Evolutionary conservation across 768 basidiomycete species (phyloP), one percentile per base, ranked within the genome.

Genomic region (Termitomyces sp.): DNA sequence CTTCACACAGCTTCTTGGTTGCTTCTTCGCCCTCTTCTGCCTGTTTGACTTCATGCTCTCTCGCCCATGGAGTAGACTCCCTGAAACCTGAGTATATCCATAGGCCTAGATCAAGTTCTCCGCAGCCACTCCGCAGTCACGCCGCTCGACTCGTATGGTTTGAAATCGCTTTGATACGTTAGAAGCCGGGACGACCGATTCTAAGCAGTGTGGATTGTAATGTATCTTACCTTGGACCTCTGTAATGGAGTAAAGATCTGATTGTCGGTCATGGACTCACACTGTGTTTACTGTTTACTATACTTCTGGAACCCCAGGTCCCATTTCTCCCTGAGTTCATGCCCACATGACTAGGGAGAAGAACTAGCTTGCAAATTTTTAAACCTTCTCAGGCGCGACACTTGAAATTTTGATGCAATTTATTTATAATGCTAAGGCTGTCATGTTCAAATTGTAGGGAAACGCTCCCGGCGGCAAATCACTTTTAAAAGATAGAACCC

Each of bases 391-490:
- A 55, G 35, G 26, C 26, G 28, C 28, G 1, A 22, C 26, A 34
- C 53, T 48, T 40, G 45, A 49, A 55, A 50, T 41, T 14, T 51
- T 42, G 49, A 54, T 58, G 54, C n/a, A 55, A 35, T 53, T 55
- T 17, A 22, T 54, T 17, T 17, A 1, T 15, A 15, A 44, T 41
- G 44, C 24, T 15, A 15, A 44, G 34, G 44, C 24, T 40, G 34
- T 28, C 38, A 22, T 32, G 26, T n/a, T 14, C 34, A 35, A 35
- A 2, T 35, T 14, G 14, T 5, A 15, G 24, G 26, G 17, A 35
- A 42, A 35, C 38, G 28, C 21, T 55, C 43, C 40, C n/a, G 32
- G 21, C 41, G 49, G 53, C 37, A 44, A 48, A 38, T 26, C 22
- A n/a, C 24, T 26, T 30, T 34, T 3, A 14, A 34, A 17, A 46